Base-by-base conservation (phyloP, 495 filamentous ascomycete species). In the Xylaria grammica region DNA sequence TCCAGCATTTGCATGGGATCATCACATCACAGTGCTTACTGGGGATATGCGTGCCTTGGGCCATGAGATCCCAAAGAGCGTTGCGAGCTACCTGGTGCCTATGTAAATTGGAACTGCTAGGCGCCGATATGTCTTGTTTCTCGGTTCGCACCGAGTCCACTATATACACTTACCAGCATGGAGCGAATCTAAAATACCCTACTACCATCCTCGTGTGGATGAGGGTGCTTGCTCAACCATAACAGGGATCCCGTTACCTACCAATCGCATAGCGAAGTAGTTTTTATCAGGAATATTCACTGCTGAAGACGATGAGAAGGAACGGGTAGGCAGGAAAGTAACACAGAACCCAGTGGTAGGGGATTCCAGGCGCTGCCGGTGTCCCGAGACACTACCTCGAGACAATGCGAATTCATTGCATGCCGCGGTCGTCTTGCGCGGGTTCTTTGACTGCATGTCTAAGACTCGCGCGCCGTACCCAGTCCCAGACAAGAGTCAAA, bases 311-410 rank as follows among this genome's bases (percentile, higher is more conserved):
- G 29, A 36, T 3, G 29, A 26, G 27, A 53, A 11, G 34, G 5
- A 36, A 36, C 6, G 34, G 34, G 34, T 36, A 11, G 38, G 24
- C 24, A 17, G 46, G 36, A 9, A 27, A 44, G 49, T 34, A 13
- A 20, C 24, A 62, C 34, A 45, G 24, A 13, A 29, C 34, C 20
- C 15, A 7, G 30, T 22, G 24, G 13, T 9, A 40, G 60, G 48
- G 49, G n/a, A 34, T 62, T 29, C 26, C 49, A 17, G 49, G 34
- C 20, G 49, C 60, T 42, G 9, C 42, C 56, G 29, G 19, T 26
- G 48, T 44, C 38, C 60, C 52, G 60, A 63, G 60, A 63, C 60
- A 54, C 11, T 5, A 52, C 9, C 19, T 40, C 49, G 17, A n/a
- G 51, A 20, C 22, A 27, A 8, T 62, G 46, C n/a, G 38, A 48